Base-by-base conservation (phyloP, 1,284 basidiomycete genomes). In the Marasmius tenuissimus region DNA sequence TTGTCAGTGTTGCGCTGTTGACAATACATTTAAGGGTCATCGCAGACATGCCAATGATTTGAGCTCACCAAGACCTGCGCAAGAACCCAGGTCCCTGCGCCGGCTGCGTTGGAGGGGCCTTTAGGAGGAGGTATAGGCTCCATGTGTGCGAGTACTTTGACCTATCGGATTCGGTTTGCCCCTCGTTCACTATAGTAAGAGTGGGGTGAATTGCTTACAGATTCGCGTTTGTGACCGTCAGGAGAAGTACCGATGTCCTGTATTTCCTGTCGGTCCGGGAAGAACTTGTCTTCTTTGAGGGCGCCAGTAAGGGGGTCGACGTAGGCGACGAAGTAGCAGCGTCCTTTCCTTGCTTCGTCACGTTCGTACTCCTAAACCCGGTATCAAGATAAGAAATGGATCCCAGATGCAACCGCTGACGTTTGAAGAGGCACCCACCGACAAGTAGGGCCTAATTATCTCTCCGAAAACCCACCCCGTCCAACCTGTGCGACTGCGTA, bases 401-500 rank as follows among this genome's bases (percentile, higher is more conserved):
- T 11, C 16, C 34, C 9, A 47, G 34, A 35, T 20, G 37, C 22
- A 45, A 14, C 3, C 38, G 7, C 9, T 9, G 45, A 33, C 8
- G 22, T 49, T 54, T 4, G 35, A 38, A 14, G 48, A 56, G 27
- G 38, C 35, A 49, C 18, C 12, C 48, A 11, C 27, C 5, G n/a
- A 39, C 11, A 49, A 34, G 39, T 49, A 53, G 8, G 59, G 59
- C 6, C 53, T 40, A 35, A 34, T 57, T 34, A 61, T 54, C 42
- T 61, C 52, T 9, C 59, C 59, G 38, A 56, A 61, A 18, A 55
- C 51, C 59, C 59, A 61, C 22, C 54, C 53, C 8, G 59, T 49
- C 42, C 54, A 57, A 4, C 27, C 27, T 27, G 27, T 27, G 27
- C 27, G 59, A 18, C 22, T 61, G 22, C 34, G 18, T 6, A 39